These are phyloP conservation scores for Catunica adiposa DNA, from an alignment of 2,329 filamentous ascomycete genomes.

Conservation along the genomic window DNA sequence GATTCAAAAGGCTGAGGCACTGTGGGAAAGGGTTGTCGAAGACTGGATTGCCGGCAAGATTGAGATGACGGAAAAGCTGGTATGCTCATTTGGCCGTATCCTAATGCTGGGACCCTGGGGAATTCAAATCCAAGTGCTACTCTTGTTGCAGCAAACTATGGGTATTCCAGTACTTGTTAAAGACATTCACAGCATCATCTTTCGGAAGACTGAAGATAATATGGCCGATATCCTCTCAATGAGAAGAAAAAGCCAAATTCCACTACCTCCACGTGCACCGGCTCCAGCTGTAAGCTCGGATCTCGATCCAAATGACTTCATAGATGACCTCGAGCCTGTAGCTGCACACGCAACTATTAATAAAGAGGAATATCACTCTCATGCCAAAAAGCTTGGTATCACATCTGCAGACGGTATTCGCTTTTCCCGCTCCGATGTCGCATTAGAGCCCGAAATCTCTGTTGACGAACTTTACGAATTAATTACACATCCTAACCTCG, in stretches of 20 bases:
- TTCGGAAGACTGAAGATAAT: not conserved
- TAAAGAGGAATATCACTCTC: not conserved
- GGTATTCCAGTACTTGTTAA: conserved; percentile 43
- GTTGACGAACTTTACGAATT: conserved; percentile 5
- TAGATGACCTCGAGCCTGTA: not conserved
- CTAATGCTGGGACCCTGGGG: conserved; percentile 47
- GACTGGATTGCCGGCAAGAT: conserved; percentile 60
- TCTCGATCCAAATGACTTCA: not conserved
- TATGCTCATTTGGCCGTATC: conserved; percentile 65
- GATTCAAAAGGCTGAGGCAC: conserved; percentile 42
- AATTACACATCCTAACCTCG: conserved; percentile 2
- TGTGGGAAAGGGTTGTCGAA: conserved; percentile 69
- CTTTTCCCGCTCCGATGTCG: conserved; percentile 6
- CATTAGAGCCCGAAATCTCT: conserved; percentile 1
- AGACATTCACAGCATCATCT: conserved; percentile 16
- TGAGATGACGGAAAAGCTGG: conserved; percentile 58
- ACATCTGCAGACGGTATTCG: conserved; percentile 5
- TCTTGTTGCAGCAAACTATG: conserved; percentile 69
- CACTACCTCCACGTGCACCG: not conserved
- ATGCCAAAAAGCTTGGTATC: conserved; percentile 1
- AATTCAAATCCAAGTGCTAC: conserved; percentile 57
- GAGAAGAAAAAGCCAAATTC: not conserved
- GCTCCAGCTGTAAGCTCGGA: not conserved
- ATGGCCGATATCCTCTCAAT: not conserved
- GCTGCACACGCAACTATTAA: not conserved